Evolutionary conservation across 257 asterid species (phyloP).

Genomic region (Rauvolfia tetraphylla): DNA sequence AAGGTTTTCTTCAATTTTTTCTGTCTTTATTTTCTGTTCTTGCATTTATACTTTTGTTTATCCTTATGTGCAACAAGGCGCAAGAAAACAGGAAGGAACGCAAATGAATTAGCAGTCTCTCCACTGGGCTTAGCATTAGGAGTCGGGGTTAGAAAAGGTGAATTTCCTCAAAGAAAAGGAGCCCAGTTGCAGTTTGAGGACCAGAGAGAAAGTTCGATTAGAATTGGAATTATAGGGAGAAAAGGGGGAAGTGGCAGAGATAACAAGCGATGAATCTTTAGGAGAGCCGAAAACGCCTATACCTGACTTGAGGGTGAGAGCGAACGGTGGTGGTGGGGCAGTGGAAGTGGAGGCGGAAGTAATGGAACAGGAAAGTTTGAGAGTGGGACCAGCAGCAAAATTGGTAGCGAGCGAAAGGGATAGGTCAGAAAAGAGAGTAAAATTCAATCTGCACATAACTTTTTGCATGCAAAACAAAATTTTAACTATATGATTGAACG

Average conservation of each 20-base stretch:
- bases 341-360: constrained; percentile 22
- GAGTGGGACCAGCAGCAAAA: constrained; percentile 63
- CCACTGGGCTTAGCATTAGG: constrained; percentile 15
- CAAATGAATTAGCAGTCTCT: constrained; percentile 41
- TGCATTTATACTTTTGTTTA: too few species aligned
- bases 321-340: constrained; percentile 39
- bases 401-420: constrained; percentile 76
- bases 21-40: too few species aligned
- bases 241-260: constrained; percentile 73
- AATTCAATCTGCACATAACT: too few species aligned
- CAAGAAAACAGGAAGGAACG: constrained; percentile 74
- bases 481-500: too few species aligned
- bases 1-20: too few species aligned
- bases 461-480: too few species aligned
- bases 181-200: constrained; percentile 68
- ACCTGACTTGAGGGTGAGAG: constrained; percentile 72
- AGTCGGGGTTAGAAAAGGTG: constrained; percentile 33
- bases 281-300: constrained; percentile 88
- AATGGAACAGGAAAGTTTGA: constrained; percentile 67
- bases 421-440: too few species aligned
- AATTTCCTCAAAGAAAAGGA: constrained; percentile 70
- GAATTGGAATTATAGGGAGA: constrained; percentile 48
- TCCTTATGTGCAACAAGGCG: too few species aligned
- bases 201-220: constrained; percentile 64
- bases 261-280: constrained; percentile 58